Base-by-base conservation (phyloP, 2,329 filamentous ascomycete genomes). In the Calonectria pauciramosa region DNA sequence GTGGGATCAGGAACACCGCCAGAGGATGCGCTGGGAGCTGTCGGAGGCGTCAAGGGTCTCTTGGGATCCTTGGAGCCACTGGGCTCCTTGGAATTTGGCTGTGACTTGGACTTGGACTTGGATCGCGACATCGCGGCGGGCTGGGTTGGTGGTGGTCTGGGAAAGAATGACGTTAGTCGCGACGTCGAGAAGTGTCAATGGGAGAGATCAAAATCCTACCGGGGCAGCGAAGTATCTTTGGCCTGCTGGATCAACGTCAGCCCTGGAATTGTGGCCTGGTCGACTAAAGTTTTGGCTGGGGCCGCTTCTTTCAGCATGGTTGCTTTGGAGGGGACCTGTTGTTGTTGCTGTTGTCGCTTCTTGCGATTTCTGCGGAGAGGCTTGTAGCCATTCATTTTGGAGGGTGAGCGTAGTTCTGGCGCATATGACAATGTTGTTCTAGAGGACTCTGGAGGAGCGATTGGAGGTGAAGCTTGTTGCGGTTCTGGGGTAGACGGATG, bases 1-100 rank as follows among this genome's bases (percentile, higher is more conserved):
- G 90, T 90, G 0, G 94, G 91, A 0, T 89, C 81, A 0, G 95
- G 95, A 30, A 93, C 84, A 67, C 91, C 90, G 67, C 90, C 90
- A 0, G 90, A 92, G 5, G 74, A 85, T 9, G 70, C 60, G 76
- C 85, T 89, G 82, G 85, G 32, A 73, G 34, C 14, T 69, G 71
- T 0, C 26, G 66, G 51, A 30, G 34, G 26, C 14, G 41, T 51
- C n/a, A 26, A 44, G 23, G 44, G 20, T 9, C 32, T 4, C 11
- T 59, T 38, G n/a, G 18, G 16, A 5, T 47, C 41, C 20, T 47
- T 47, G 20, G 41, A 3, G 11, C 20, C 41, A 3, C 10, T 47
- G 41, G 9, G 41, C 18, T 44, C 41, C 9, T 54, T 66, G 47
- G 47, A 41, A 18, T 26, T 47, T 38, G 38, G 36, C n/a, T 36